phyloP scores from a whole-genome alignment of 441 rosid genomes.

The Croton setiger region DNA sequence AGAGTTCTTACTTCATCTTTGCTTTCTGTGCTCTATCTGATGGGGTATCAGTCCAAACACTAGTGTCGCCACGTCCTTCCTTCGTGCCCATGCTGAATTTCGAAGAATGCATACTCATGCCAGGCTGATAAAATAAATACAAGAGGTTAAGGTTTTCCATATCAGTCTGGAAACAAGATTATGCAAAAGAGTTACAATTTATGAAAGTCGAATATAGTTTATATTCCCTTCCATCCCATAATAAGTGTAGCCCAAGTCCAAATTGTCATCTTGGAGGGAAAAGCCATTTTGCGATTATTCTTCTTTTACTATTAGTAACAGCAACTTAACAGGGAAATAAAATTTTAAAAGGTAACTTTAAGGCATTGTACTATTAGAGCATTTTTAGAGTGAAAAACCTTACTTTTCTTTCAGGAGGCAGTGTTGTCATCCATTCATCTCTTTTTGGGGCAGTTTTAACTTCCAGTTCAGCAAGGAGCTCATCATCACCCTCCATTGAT shows the following conservation, averaged over 20 bases:
- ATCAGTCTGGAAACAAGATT: too few species aligned
- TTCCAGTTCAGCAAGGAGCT: constrained; percentile 65
- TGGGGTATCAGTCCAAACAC: constrained; percentile 85
- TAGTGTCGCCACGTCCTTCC: constrained; percentile 91
- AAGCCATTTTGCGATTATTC: too few species aligned
- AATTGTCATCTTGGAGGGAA: too few species aligned
- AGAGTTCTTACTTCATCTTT: constrained; percentile 58
- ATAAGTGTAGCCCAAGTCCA: too few species aligned
- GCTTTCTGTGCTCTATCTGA: constrained; percentile 84
- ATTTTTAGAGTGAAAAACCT: constrained; percentile 17
- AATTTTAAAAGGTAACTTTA: too few species aligned
- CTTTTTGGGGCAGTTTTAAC: constrained; percentile 68
- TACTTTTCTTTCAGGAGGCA: constrained; percentile 95
- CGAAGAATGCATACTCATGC: constrained; percentile 69
- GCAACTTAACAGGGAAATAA: too few species aligned
- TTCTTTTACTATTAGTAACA: too few species aligned
- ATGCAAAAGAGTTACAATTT: too few species aligned
- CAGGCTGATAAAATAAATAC: constrained; percentile 49
- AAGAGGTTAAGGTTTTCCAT: background rate
- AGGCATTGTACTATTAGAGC: too few species aligned
- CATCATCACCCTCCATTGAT: constrained; percentile 96
- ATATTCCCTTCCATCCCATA: too few species aligned
- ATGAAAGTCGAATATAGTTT: too few species aligned
- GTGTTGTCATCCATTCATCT: constrained; percentile 98
- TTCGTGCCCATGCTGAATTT: constrained; percentile 58